Base-by-base conservation (phyloP, 2,329 filamentous ascomycete genomes). In the Fusarium mexicanum region DNA sequence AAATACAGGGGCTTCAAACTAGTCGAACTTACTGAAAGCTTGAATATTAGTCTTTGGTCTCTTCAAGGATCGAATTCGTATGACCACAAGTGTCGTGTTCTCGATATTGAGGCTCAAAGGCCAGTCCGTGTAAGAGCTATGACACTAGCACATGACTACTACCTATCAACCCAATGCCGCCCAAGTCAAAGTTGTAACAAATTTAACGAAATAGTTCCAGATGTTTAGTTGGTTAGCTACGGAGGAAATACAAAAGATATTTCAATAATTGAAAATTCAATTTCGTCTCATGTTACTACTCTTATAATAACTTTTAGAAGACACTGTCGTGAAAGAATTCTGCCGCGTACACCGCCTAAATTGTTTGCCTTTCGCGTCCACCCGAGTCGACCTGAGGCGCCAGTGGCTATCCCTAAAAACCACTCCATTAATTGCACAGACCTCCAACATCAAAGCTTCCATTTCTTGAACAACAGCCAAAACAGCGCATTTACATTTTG, bases 281-380 rank as follows among this genome's bases (percentile, higher is more conserved):
- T n/a, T 13, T 18, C 7, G 12, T 22, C 24, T 48, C 20, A 24
- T n/a, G 22, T 48, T 14, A 4, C 18, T 14, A n/a, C 46, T 48
- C 18, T 48, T 20, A 38, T 18, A 14, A 43, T 35, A 43, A 43
- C 41, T 43, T 24, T n/a, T 43, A 5, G 10, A n/a, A 69, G 64
- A 43, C 51, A 40, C 41, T 61, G 61, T n/a, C n/a, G 29, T 24
- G n/a, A 37, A 47, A 43, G 48, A 61, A 71, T 71, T 71, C 67
- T 71, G 61, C 71, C 67, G 26, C 26, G 43, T 60, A 73, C 71
- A 82, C 80, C 80, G 80, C 80, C 80, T 75, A 77, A 77, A 79
- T 73, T 73, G 31, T 71, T 72, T 67, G 46, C 41, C 63, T 58
- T 51, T 50, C 67, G 54, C 53, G 67, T 66, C 51, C 24, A 31